These are phyloP conservation scores for Solanum peruvianum DNA, from an alignment of 257 asterid species.

Conservation along the genomic window DNA sequence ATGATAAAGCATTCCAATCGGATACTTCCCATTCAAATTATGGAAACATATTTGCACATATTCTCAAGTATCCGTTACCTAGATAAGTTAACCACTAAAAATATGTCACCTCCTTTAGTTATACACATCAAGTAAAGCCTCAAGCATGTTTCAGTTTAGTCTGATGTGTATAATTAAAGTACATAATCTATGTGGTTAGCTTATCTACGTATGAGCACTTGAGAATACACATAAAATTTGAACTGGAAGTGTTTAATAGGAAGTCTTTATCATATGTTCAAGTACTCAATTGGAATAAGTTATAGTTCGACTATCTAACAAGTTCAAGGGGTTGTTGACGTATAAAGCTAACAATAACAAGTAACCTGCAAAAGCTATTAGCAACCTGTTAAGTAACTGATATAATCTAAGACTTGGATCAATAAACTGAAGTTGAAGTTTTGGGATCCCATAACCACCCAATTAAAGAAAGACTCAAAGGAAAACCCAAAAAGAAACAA, in stretches of 20 bases:
- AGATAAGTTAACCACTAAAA: background rate
- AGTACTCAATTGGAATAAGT: background rate
- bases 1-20: background rate
- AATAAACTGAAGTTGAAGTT: background rate
- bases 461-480: background rate
- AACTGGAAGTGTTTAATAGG: background rate
- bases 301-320: background rate
- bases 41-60: background rate
- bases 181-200: background rate
- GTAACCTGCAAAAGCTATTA: background rate
- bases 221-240: background rate
- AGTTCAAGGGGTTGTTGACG: background rate
- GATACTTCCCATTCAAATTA: background rate
- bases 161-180: background rate
- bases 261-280: background rate
- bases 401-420: background rate
- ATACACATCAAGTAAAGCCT: background rate
- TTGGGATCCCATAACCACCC: background rate
- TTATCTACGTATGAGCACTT: background rate
- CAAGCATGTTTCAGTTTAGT: background rate
- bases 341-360: background rate
- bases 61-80: background rate
- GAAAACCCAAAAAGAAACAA: background rate
- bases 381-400: background rate
- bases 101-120: background rate